Evolutionary conservation across 345 rosid genomes (phyloP).

Genomic region (Eucalyptus rudis): DNA sequence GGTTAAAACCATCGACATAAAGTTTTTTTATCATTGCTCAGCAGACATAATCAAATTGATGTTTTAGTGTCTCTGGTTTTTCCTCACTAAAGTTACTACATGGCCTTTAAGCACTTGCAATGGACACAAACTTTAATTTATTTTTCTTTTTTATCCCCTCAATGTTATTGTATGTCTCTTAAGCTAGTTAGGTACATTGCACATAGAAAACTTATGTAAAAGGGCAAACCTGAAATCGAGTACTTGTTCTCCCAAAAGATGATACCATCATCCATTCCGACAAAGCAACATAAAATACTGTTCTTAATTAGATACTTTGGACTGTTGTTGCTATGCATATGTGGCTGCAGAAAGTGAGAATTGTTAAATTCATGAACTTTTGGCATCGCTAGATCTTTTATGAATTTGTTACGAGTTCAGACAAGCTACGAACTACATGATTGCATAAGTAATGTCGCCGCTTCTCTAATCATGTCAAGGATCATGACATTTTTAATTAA

Average conservation of each 20-base stretch:
- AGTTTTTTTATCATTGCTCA: background rate
- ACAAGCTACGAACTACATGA: background rate
- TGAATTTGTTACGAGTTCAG: background rate
- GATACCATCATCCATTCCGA: background rate
- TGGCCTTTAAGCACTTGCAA: background rate
- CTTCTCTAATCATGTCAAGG: background rate
- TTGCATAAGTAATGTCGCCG: background rate
- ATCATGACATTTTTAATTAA: background rate
- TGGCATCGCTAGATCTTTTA: background rate
- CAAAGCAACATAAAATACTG: background rate
- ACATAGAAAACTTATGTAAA: background rate
- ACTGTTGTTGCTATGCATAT: background rate
- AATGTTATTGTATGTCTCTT: background rate
- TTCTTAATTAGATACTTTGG: background rate
- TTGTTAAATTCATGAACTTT: background rate
- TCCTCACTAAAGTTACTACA: background rate
- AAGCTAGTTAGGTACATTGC: background rate
- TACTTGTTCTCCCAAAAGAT: background rate
- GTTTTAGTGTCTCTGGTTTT: background rate
- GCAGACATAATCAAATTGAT: background rate
- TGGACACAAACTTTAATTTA: background rate
- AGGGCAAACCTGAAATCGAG: background rate
- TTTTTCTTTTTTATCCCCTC: background rate
- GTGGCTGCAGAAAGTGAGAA: background rate
- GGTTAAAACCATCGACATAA: background rate